A percentile compares a stretch with the other conserved stretches of the same genome.
phyloP scores from a whole-genome alignment of 257 asterid genomes.

The Leptodermis oblonga region DNA sequence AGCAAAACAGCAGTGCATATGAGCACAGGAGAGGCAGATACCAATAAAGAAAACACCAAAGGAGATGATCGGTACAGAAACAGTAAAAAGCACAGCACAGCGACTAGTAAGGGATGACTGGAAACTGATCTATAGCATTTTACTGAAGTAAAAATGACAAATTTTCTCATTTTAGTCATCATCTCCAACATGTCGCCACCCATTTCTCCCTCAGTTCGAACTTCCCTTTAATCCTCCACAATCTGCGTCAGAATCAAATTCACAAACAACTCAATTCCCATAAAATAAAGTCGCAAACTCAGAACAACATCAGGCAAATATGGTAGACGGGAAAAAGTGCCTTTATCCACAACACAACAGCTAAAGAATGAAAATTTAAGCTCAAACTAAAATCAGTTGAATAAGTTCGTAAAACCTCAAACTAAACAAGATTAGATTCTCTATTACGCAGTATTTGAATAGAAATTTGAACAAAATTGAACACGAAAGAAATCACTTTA shows the following conservation, averaged over 20 bases:
- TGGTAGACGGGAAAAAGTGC: too few relatives aligned
- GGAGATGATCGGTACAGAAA: conserved; percentile 69
- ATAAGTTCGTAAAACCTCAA: conserved; percentile 33
- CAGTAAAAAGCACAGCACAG: conserved; percentile 57
- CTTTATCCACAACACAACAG: too few relatives aligned
- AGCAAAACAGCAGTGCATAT: conserved; percentile 88
- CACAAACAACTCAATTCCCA: conserved; percentile 28
- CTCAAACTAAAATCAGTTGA: conserved; percentile 21
- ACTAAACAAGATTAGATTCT: conserved; percentile 15
- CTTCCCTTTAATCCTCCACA: conserved; percentile 20
- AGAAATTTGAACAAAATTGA: neutral
- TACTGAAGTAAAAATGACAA: conserved; percentile 42
- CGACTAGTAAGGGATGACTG: conserved; percentile 74
- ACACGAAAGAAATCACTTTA: conserved; percentile 7
- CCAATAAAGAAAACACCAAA: conserved; percentile 61
- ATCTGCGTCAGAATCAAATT: conserved; percentile 35
- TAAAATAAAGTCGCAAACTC: conserved; percentile 34
- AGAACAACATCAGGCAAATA: conserved; percentile 11
- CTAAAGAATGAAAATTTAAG: conserved; percentile 19
- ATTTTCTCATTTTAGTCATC: conserved; percentile 52
- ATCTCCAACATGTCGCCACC: conserved; percentile 44
- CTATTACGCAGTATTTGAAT: neutral
- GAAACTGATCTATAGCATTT: conserved; percentile 50
- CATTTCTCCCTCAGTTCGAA: conserved; percentile 33
- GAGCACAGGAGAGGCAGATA: conserved; percentile 74